Conservation (phyloP, 2,329 filamentous ascomycete genomes). For the Didymella exigua region DNA sequence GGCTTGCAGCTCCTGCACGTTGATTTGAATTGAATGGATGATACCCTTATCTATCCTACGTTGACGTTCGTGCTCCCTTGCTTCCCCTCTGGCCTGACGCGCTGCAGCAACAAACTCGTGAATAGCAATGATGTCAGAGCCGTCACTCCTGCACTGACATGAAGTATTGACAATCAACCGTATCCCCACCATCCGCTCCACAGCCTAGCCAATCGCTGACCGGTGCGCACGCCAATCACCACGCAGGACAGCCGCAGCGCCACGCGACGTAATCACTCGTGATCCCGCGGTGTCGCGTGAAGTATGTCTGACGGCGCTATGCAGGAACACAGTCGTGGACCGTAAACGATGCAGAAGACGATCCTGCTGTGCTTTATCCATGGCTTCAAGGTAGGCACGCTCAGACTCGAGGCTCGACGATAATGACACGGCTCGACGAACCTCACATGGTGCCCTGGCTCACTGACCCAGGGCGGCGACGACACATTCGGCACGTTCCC, state of each 20-base stretch:
- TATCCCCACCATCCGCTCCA: no score
- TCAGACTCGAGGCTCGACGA: no score
- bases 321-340: slow-evolving; percentile 41
- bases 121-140: background rate
- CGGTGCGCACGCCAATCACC: background rate
- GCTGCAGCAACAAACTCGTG: background rate
- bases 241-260: slow-evolving; percentile 26
- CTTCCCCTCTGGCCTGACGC: background rate
- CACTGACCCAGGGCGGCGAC: slow-evolving; percentile 67
- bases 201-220: slow-evolving; percentile 7
- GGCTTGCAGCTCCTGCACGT: no score
- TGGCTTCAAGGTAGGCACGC: slow-evolving; percentile 72
- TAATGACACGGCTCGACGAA: no score
- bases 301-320: slow-evolving; percentile 28
- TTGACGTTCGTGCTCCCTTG: background rate
- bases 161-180: background rate
- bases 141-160: background rate
- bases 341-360: slow-evolving; percentile 72
- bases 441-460: no score
- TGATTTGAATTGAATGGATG: background rate
- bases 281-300: background rate
- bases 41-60: no score
- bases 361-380: slow-evolving; percentile 83
- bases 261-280: slow-evolving; percentile 28
- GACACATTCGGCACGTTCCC: slow-evolving; percentile 79